Base-by-base conservation (phyloP, 768 basidiomycete genomes). In the Psilocybe sp. region DNA sequence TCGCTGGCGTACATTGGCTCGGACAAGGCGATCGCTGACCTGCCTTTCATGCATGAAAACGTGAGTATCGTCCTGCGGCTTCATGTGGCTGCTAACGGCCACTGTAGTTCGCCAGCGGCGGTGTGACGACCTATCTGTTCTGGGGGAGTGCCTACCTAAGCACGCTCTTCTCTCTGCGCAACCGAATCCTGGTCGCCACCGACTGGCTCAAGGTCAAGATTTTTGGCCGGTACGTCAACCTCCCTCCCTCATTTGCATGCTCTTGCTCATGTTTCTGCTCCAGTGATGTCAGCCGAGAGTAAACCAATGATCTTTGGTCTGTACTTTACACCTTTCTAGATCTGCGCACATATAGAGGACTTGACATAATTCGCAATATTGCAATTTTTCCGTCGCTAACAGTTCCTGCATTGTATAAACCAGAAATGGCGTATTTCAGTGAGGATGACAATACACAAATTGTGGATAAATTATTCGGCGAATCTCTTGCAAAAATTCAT, bases 21-120 rank as follows among this genome's bases (percentile, higher is more conserved):
- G 28, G 97, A 99, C 53, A 96, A 92, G 78, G 97, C 96, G 4
- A 97, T 98, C 58, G 95, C 96, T 42, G 95, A 98, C 66, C 64
- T 99, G 47, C 92, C 94, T n/a, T 85, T 98, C 69, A 87, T 93
- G 70, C 87, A 90, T 60, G 89, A 90, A 46, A 91, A 92, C 67
- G 87, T 89, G 55, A 52, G 81, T 74, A 13, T 19, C 38, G 11
- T 7, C 20, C 16, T 5, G 9, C 10, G 37, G 9, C 39, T 47
- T 14, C 12, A 42, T n/a, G 44, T 47, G 18, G 36, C 23, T 31
- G 39, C 14, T 52, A 19, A 31, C n/a, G 15, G 53, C 36, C 46
- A 4, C 53, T n/a, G n/a, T n/a, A 92, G 87, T 73, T 98, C 59
- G 84, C 95, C 14, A 87, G 81, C 19, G 94, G 89, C 23, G 96